Evolutionary conservation across 345 rosid genomes (phyloP), one percentile per base, ranked within the genome.

Genomic region (Alliaria petiolata): DNA sequence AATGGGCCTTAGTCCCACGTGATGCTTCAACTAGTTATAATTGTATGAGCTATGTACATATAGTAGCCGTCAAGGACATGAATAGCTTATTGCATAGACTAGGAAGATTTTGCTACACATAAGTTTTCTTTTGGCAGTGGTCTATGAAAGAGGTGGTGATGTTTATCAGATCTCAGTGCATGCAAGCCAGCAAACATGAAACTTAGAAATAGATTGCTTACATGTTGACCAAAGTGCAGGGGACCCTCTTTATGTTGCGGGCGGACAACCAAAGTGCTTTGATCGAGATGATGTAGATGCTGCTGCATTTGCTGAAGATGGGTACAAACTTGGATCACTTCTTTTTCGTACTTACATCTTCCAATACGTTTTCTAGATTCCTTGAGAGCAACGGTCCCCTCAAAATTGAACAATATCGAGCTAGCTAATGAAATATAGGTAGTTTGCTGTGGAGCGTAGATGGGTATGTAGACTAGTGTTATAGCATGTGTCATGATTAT

Each of bases 201-300:
- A 55, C 52, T 19, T 31, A 8, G 33, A 42, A 12, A 17, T 57
- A 16, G 6, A 65, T 65, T 19, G 67, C 61, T 56, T 30, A 74
- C 69, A 13, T 34, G 58, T 56, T 34, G 63, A 55, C 17, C 31
- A 42, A 40, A 40, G 4, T 76, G 66, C 88, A 90, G 98, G 92
- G 55, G 89, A 92, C 83, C 89, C 93, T 52, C 93, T 88, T 16
- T 88, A 90, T 82, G 80, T 70, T 45, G 76, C 47, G 34, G 93
- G 95, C 2, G 95, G 95, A 68, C 85, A 81, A 72, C 93, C 98
- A 39, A 85, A 77, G 74, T 62, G 75, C 74, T 80, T 75, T 43
- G 79, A 72, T 65, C 60, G 82, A 53, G 85, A 83, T 72, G n/a
- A 38, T 51, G 80, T 71, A 10, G 85, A 84, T 76, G 85, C 30